Evolutionary conservation across 768 basidiomycete genomes (phyloP).

Genomic region (Russula sp.): DNA sequence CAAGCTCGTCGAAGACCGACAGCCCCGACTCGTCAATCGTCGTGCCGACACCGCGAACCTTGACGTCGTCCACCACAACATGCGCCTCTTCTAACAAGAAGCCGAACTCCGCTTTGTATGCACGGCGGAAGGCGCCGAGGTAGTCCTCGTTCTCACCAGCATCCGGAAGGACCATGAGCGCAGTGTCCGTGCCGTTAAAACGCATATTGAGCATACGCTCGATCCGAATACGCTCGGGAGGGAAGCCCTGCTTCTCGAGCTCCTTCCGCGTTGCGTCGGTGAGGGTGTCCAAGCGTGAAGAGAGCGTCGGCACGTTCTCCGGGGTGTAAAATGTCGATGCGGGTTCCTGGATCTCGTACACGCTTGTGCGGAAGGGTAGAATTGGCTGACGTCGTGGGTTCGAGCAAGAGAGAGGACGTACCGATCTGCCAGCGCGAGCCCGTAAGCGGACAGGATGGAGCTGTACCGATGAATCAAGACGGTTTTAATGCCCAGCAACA

Average conservation of each 20-base stretch:
- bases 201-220: constrained; percentile 91
- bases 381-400: not conserved
- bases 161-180: constrained; percentile 73
- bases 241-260: constrained; percentile 77
- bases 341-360: constrained; percentile 85
- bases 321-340: constrained; percentile 71
- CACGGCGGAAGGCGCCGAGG: constrained; percentile 68
- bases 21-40: constrained; percentile 77
- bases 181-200: constrained; percentile 90
- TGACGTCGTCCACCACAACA: constrained; percentile 88
- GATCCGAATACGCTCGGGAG: constrained; percentile 57
- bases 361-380: constrained; percentile 38
- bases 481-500: constrained; percentile 77
- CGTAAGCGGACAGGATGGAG: constrained; percentile 90
- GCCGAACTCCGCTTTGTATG: constrained; percentile 85
- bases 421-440: constrained; percentile 85
- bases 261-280: constrained; percentile 56
- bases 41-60: constrained; percentile 87
- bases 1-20: constrained; percentile 73
- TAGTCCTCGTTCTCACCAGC: constrained; percentile 61
- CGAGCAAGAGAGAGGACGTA: constrained; percentile 26
- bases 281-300: constrained; percentile 64
- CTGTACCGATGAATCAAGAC: constrained; percentile 88
- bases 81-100: constrained; percentile 82
- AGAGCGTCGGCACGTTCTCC: constrained; percentile 48